Base-by-base conservation (phyloP, 2,329 filamentous ascomycete genomes). In the Trichoderma guizhouense region DNA sequence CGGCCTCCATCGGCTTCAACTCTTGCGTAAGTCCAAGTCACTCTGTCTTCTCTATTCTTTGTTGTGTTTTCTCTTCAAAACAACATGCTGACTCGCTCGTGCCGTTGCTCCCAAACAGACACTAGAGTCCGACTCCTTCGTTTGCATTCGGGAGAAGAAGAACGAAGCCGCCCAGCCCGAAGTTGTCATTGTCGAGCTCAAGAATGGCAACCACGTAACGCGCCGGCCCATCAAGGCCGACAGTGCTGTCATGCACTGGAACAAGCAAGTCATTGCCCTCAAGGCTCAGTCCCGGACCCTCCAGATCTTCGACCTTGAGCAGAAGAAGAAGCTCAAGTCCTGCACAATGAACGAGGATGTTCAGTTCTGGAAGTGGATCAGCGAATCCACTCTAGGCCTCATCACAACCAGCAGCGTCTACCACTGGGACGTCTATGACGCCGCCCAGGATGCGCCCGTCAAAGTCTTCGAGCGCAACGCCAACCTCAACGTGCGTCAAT, bases 191-290 rank as follows among this genome's bases (percentile, higher is more conserved):
- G 87, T 99, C 84, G 93, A 99, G 84, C 92, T 99, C 81, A 98
- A 98, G 85, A 97, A 98, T 85, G 91, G 91, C 85, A 98, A 97
- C 89, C 95, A 96, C 86, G 91, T 98, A 82, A 96, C 94, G 78
- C 92, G 93, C 79, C 90, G 95, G 81, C 94, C 95, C 63, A 99
- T 99, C 87, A 98, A 97, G 87, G 96, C 96, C 79, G 96, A 99
- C 85, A 98, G 95, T 89, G 96, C 97, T 78, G 97, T 99, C 82
- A 98, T 99, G 96, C 96, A 99, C 89, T 97, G 94, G 93, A 92
- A 89, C 78, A 93, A 92, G 82, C 94, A 97, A 83, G 93, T 99
- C 82, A 98, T 99, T 79, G 96, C 97, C 74, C 89, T 99, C 77
- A 97, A 97, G 85, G 95, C 96, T 63, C 94, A 98, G 82, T 92